Evolutionary conservation across 2,329 filamentous ascomycete genomes (phyloP).

Genomic region (Periglandula ipomoeae): DNA sequence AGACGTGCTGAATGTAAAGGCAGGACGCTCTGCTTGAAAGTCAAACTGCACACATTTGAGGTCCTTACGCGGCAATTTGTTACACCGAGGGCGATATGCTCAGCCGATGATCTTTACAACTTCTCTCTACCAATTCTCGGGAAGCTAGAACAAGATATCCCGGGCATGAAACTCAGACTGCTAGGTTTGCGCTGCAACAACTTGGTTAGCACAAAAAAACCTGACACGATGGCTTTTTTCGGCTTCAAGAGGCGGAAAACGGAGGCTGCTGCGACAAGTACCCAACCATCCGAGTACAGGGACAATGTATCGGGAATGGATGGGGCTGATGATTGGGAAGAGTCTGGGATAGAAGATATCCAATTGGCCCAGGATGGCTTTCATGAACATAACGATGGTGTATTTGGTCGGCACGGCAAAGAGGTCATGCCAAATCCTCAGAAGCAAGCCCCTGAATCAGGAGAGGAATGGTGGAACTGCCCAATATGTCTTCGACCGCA

Average conservation of each 20-base stretch:
- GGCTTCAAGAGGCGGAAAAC: slow-evolving; percentile 40
- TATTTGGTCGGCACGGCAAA: slow-evolving; percentile 33
- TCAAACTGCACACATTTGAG: slow-evolving; percentile 92
- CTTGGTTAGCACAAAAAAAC: slow-evolving; percentile 76
- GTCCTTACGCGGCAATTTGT: slow-evolving; percentile 76
- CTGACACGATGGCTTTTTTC: slow-evolving; percentile 70
- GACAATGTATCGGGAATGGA: slow-evolving; percentile 21
- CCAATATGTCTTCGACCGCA: slow-evolving; percentile 80
- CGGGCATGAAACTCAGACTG: slow-evolving; percentile 67
- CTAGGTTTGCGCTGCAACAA: slow-evolving; percentile 87
- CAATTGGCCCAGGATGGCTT: neutral
- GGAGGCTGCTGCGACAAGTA: slow-evolving; percentile 11
- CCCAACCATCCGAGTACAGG: slow-evolving; percentile 17
- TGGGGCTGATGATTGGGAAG: slow-evolving; percentile 49
- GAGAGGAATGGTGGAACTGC: slow-evolving; percentile 65
- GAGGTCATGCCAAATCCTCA: slow-evolving; percentile 40
- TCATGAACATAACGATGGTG: neutral
- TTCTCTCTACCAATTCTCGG: slow-evolving; percentile 72
- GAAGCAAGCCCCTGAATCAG: slow-evolving; percentile 18
- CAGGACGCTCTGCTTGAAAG: slow-evolving; percentile 81
- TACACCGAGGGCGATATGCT: slow-evolving; percentile 60
- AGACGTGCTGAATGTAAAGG: slow-evolving; percentile 73
- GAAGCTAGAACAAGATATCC: slow-evolving; percentile 77
- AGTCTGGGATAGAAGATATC: slow-evolving; percentile 51
- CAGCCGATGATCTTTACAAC: slow-evolving; percentile 75